Percentiles rank a stretch among this genome's conserved stretches.
Conservation (phyloP, 2,329 filamentous ascomycete species). For the Neofusicoccum sp. region DNA sequence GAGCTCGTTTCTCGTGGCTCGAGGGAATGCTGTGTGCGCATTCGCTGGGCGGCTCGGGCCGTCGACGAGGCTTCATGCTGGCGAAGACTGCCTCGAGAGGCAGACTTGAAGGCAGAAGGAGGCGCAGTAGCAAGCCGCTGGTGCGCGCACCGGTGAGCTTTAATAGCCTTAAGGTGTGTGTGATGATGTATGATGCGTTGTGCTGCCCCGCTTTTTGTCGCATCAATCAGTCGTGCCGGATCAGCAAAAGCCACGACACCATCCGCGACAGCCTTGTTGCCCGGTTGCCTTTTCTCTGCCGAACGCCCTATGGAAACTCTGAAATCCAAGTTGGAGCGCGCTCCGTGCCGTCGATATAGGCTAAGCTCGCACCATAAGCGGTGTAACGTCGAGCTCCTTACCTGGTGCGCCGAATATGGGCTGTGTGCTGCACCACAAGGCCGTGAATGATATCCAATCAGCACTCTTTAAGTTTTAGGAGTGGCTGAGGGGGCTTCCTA, state of each 20-base stretch:
- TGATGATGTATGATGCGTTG: not conserved
- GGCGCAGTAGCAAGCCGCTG: not conserved
- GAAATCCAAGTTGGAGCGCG: not conserved
- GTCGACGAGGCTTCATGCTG: not conserved
- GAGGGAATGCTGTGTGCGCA: not conserved
- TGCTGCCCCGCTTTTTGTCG: not conserved
- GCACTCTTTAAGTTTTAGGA: too few relatives aligned
- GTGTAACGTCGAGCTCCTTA: not conserved
- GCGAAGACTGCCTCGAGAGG: not conserved
- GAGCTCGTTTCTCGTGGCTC: not conserved
- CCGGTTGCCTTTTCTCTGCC: not conserved
- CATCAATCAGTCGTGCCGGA: not conserved
- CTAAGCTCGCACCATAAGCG: not conserved
- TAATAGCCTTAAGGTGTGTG: not conserved
- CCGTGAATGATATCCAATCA: too few relatives aligned
- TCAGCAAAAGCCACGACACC: not conserved
- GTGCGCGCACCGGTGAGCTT: slow-evolving; percentile 5
- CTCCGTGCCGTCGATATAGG: not conserved
- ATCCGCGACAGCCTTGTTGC: not conserved
- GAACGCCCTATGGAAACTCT: too few relatives aligned
- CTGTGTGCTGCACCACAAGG: not conserved
- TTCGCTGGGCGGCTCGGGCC: not conserved
- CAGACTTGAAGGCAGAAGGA: not conserved
- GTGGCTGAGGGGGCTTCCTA: too few relatives aligned
- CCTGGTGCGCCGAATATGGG: not conserved